Base-by-base conservation (phyloP, 2,329 filamentous ascomycete species). In the Beauveria australis region DNA sequence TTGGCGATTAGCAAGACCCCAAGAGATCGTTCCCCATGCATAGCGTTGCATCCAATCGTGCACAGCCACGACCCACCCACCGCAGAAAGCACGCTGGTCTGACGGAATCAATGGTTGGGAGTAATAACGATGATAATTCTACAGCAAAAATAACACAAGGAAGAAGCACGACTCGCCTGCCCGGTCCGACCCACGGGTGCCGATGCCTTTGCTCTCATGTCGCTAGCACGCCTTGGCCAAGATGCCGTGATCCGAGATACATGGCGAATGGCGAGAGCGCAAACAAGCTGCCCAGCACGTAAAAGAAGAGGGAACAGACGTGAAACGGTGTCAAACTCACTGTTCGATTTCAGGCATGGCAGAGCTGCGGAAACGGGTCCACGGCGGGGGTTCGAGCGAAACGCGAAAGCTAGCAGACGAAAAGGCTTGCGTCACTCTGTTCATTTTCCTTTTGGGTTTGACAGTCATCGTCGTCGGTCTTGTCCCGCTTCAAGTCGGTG, bases 191-290 rank as follows among this genome's bases (percentile, higher is more conserved):
- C 30, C 33, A 47, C 48, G 16, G 41, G 40, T 59, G 57, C 49
- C 49, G 57, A 53, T 47, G 46, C 57, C 48, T 41, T 41, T 47
- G 26, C 57, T 26, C 49, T 46, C 37, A 41, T 40, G 26, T 52
- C 26, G 19, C 57, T 59, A 59, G 57, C 49, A 53, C 14, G 24
- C 47, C 57, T 59, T 53, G 49, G 57, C 57, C 57, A 59, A 53
- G 57, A 53, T 59, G 57, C 57, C 57, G 57, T 59, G 49, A 53
- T 59, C 57, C 57, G 57, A 59, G 47, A 43, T 37, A 12, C 4
- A 30, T 24, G 12, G 33, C 33, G 12, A 37, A 37, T 37, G 19
- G 40, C 22, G 55, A 24, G 30, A 26, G 10, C 18, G 26, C 30
- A 24, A 12, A 59, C 6, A n/a, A 40, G 30, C 19, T 7, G 22